Evolutionary conservation across 75 land plant species (phyloP), one percentile per base, ranked within the genome.

Genomic region (Pinus taeda): DNA sequence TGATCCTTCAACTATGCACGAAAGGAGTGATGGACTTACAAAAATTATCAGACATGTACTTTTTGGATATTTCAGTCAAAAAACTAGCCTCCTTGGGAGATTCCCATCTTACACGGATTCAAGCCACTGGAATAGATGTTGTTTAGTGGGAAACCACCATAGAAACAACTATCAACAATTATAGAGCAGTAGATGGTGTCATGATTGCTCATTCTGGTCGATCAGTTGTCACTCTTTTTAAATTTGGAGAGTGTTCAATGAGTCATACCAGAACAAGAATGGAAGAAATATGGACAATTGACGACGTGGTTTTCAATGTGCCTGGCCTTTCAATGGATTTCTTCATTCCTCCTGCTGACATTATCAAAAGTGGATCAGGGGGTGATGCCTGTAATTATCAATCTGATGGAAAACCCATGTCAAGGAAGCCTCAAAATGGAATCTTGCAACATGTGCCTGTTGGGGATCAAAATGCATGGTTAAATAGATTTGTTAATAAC

Each of bases 81-180:
- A 81, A 77, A 92, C 81, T 33, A 92, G 94, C 22, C 92, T 92
- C 13, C 87, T 42, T 92, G 62, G 92, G 88, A 72, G 94, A 92
- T 83, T 88, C 92, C 2, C 88, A 88, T 70, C 85, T 92, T 11
- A 92, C 88, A 4, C 79, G 92, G 36, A 86, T 92, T 0, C 80
- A 90, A 15, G 3, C 88, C 21, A 60, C 75, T 2, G 82, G 76
- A 13, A 60, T 74, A 33, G 86, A 79, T 26, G 69, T 86, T 60
- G 78, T 92, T n/a, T 90, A 88, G 75, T 90, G 90, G 94, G 92
- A 90, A 81, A 92, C 90, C 33, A 88, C 85, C 57, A 92, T 84
- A 9, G 92, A 85, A 42, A 90, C 87, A 60, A 79, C 81, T 66
- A 75, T 92, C 12, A 76, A 84, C 2, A 90, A 92, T 64, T 92